These are phyloP conservation scores for Colletotrichum tabaci DNA, from an alignment of 2,329 filamentous ascomycete genomes.

Conservation along the genomic window DNA sequence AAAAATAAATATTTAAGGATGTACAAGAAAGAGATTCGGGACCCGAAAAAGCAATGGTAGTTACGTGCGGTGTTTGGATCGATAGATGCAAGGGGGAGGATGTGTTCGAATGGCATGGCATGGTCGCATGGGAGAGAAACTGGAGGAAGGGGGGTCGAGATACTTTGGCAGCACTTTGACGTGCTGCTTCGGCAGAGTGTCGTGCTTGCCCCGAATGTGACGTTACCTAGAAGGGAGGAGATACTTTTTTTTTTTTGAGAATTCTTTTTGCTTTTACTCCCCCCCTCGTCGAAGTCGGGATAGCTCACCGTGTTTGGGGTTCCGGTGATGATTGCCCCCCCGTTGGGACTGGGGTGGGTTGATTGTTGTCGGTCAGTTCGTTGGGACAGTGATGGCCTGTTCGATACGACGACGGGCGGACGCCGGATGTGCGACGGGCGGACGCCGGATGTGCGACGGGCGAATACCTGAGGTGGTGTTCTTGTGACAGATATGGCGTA, in stretches of 20 bases:
- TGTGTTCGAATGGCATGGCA: conserved; percentile 19
- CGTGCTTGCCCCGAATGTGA: conserved; percentile 2
- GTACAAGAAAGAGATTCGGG: background rate
- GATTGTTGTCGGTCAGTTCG: too few relatives aligned
- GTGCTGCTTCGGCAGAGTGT: conserved; percentile 1
- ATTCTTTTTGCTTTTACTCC: background rate
- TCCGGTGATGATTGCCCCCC: background rate
- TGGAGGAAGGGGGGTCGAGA: background rate
- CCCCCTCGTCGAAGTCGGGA: background rate
- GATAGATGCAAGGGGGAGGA: background rate
- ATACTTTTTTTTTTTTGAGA: background rate
- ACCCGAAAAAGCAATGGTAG: background rate
- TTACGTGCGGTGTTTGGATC: background rate
- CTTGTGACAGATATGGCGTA: too few relatives aligned
- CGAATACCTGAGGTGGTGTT: too few relatives aligned
- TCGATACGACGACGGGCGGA: too few relatives aligned
- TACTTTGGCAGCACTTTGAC: background rate
- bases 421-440: too few relatives aligned
- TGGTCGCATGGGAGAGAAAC: background rate
- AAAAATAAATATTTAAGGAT: too few relatives aligned
- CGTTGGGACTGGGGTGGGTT: too few relatives aligned
- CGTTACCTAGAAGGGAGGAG: background rate
- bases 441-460: too few relatives aligned
- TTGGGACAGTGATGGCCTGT: too few relatives aligned
- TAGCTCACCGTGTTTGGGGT: background rate